Conservation (phyloP, 495 filamentous ascomycete genomes). For the Trichoderma reesei region DNA sequence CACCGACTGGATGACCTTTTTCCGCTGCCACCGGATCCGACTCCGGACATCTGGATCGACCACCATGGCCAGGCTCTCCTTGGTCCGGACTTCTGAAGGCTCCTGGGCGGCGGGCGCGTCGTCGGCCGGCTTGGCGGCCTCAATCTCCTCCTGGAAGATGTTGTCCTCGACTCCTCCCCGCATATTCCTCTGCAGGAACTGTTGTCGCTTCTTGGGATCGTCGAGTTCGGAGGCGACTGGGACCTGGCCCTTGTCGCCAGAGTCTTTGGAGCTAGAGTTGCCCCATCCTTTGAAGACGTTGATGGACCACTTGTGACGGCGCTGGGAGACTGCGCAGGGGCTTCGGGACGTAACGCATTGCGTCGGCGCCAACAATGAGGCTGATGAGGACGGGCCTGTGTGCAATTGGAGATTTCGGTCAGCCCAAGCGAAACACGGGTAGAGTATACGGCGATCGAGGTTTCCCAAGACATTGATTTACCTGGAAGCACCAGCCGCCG, state of each 20-base stretch:
- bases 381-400: neutral
- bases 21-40: constrained; percentile 66
- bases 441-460: neutral
- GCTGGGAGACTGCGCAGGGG: neutral
- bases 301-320: constrained; percentile 9
- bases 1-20: constrained; percentile 67
- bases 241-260: constrained; percentile 5
- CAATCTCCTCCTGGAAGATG: constrained; percentile 46
- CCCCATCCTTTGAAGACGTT: constrained; percentile 1
- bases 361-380: neutral
- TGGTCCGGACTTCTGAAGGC: constrained; percentile 10
- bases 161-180: constrained; percentile 22
- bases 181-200: constrained; percentile 15
- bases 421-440: neutral
- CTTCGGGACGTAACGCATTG: neutral
- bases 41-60: constrained; percentile 56
- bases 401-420: neutral
- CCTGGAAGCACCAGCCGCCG: constrained; percentile 19
- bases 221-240: constrained; percentile 12
- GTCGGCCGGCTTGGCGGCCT: constrained; percentile 18
- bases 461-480: constrained; percentile 11
- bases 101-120: neutral
- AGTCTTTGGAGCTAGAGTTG: constrained; percentile 12
- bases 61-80: constrained; percentile 3
- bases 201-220: constrained; percentile 21